Conservation (phyloP, 1,284 basidiomycete genomes). For the Rhodotorula mucilaginosa region DNA sequence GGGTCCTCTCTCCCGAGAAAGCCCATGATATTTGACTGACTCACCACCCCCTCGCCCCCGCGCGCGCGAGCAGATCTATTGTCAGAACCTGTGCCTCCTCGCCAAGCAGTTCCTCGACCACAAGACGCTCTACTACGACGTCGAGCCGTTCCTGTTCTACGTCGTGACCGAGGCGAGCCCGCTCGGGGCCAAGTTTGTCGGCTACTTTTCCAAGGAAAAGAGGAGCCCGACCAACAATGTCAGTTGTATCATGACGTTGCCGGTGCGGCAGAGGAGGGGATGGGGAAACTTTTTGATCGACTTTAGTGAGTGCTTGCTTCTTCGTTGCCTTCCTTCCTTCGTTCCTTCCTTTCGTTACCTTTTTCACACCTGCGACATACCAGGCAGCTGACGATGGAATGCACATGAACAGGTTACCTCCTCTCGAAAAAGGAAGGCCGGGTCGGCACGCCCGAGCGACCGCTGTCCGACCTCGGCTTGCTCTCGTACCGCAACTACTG, state of each 20-base stretch:
- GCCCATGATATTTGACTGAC: neutral
- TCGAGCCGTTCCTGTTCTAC: slow-evolving; percentile 98
- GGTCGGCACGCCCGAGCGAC: slow-evolving; percentile 86
- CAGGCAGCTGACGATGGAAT: neutral
- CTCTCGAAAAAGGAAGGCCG: slow-evolving; percentile 91
- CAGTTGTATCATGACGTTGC: slow-evolving; percentile 99
- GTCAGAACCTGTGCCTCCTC: slow-evolving; percentile 96
- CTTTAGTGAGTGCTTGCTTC: slow-evolving; percentile 69
- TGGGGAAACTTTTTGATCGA: slow-evolving; percentile 95
- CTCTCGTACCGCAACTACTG: slow-evolving; percentile 94
- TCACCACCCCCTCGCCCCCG: too few species aligned
- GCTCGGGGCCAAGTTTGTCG: slow-evolving; percentile 87
- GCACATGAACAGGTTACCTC: slow-evolving; percentile 69
- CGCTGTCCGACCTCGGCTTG: slow-evolving; percentile 82
- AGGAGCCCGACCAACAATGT: slow-evolving; percentile 93
- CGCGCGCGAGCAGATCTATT: slow-evolving; percentile 71
- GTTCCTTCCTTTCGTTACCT: neutral
- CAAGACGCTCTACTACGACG: slow-evolving; percentile 99
- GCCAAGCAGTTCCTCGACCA: slow-evolving; percentile 99
- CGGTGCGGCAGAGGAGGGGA: slow-evolving; percentile 86
- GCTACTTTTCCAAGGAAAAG: slow-evolving; percentile 99
- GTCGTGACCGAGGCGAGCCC: slow-evolving; percentile 89
- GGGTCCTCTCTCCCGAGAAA: neutral
- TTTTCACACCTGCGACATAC: neutral
- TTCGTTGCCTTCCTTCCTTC: too few species aligned